Percentiles rank a stretch among this genome's conserved stretches.
These are phyloP conservation scores for Solanum hybrid DNA, from an alignment of 305 asterid genomes.

Conservation along the genomic window DNA sequence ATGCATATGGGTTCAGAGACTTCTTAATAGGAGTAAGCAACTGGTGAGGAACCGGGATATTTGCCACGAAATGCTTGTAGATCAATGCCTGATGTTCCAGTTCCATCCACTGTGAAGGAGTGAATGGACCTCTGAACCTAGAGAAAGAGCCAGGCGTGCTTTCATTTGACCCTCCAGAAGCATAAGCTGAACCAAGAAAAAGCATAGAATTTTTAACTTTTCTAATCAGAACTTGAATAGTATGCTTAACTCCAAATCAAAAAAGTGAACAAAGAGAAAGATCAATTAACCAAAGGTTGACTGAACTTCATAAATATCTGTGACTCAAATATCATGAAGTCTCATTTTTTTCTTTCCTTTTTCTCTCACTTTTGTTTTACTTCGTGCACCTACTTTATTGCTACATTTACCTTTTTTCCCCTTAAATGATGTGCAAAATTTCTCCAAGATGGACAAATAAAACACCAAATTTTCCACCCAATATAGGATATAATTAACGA, in stretches of 20 bases:
- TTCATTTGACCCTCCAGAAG: conserved; percentile 23
- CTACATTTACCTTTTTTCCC: background rate
- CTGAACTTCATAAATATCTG: background rate
- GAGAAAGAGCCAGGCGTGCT: conserved; percentile 35
- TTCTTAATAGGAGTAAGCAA: conserved; percentile 61
- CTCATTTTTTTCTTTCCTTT: background rate
- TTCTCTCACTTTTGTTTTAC: background rate
- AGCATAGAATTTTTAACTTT: background rate
- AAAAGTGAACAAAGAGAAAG: background rate
- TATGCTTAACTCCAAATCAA: background rate
- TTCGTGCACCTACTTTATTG: background rate
- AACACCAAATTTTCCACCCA: background rate
- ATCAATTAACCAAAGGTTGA: background rate
- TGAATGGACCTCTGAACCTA: conserved; percentile 62
- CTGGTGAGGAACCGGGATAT: conserved; percentile 69
- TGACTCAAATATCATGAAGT: background rate
- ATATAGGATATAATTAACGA: background rate
- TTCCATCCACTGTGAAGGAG: conserved; percentile 93
- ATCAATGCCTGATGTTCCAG: conserved; percentile 80
- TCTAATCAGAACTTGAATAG: background rate
- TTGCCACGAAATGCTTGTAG: conserved; percentile 65
- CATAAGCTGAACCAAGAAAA: conserved; percentile 29
- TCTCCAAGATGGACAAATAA: background rate
- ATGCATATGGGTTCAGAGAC: conserved; percentile 51
- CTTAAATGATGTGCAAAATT: background rate